Evolutionary conservation across 2,329 filamentous ascomycete species (phyloP), one percentile per base, ranked within the genome.

Genomic region (Aspergillus ochraceus): DNA sequence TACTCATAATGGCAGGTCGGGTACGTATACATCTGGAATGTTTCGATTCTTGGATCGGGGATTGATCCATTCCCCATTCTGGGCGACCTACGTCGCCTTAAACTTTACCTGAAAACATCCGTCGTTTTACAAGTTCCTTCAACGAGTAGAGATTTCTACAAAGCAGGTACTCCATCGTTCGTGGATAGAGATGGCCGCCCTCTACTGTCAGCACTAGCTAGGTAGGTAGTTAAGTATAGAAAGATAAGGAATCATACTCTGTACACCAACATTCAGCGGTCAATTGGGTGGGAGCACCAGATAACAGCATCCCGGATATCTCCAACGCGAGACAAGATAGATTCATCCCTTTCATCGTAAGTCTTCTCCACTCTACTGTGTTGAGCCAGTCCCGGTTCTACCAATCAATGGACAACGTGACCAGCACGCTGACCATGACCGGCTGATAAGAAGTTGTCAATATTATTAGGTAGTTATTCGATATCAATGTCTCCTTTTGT

Each of bases 341-440:
- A 36, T 29, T 47, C 49, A 47, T 50, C 36, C 58, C 54, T 58
- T 45, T 32, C 47, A 60, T 59, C 49, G 10, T 49, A 39, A 12
- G n/a, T 53, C 49, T 32, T 51, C 62, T 55, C 61, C 60, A 47
- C 49, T 55, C 63, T n/a, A 49, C 24, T 24, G 22, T 22, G 22
- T 22, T 22, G 22, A 22, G 22, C 22, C 22, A 24, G 24, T 24
- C 24, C 24, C 24, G 26, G 6, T 9, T 29, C 58, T 59, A 52
- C 63, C 63, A 67, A 67, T 65, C 62, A 64, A 56, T 62, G 52
- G 30, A 24, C 58, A 65, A 64, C 63, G 63, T 66, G 61, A 61
- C 59, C 59, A 57, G 56, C 57, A 36, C 58, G 58, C 59, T 67
- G 62, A 64, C 59, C 52, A 56, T 32, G 36, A 24, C 42, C 45